Evolutionary conservation across 257 asterid genomes (phyloP).

Genomic region (Nicotiana attenuata): DNA sequence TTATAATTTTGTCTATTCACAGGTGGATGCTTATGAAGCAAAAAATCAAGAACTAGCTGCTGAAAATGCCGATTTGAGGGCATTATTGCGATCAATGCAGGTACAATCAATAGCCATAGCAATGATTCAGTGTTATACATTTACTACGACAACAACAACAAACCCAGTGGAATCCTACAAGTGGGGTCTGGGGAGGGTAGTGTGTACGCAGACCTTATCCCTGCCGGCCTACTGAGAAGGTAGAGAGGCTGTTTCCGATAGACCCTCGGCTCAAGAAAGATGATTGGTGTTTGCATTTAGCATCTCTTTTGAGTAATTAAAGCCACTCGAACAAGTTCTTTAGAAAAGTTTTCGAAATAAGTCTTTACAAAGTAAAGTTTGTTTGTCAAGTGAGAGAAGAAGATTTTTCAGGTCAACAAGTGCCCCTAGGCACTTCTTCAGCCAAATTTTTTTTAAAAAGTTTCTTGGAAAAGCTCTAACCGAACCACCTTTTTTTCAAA

Average conservation of each 20-base stretch:
- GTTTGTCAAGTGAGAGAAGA: background rate
- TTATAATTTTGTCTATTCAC: constrained; percentile 17
- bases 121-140: background rate
- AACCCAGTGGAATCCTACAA: too few relatives aligned
- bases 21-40: constrained; percentile 96
- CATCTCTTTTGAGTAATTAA: background rate
- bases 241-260: too few relatives aligned
- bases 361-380: background rate
- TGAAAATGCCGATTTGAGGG: constrained; percentile 93
- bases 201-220: too few relatives aligned
- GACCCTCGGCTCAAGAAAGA: too few relatives aligned
- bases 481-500: background rate
- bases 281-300: background rate
- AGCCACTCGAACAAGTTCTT: background rate
- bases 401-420: constrained; percentile 4
- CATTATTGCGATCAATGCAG: constrained; percentile 95
- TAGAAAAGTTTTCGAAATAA: background rate
- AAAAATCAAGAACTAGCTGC: constrained; percentile 92
- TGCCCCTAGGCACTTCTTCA: background rate
- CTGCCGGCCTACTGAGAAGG: too few relatives aligned
- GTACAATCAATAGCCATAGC: constrained; percentile 23
- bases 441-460: background rate
- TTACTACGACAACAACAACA: too few relatives aligned
- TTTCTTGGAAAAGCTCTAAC: background rate
- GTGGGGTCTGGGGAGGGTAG: too few relatives aligned